Evolutionary conservation across 371 early-diverging fungal species (phyloP).

Genomic region (Rhizomucor pusillus): DNA sequence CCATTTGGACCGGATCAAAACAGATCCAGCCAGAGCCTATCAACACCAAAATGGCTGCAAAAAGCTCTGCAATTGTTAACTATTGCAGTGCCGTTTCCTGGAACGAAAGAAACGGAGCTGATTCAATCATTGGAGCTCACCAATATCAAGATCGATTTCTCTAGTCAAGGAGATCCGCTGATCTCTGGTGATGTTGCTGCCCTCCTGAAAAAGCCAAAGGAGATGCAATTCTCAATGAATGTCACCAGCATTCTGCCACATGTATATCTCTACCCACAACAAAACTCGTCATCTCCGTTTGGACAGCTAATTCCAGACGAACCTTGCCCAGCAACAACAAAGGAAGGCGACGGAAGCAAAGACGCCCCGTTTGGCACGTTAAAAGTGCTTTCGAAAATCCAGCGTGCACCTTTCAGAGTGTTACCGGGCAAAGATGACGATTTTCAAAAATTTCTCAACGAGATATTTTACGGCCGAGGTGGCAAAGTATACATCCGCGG

Average conservation of each 20-base stretch:
- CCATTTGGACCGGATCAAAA: conserved; percentile 30
- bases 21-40: neutral
- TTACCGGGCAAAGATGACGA: conserved; percentile 41
- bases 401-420: conserved; percentile 35
- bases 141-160: conserved; percentile 43
- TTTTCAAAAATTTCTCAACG: conserved; percentile 31
- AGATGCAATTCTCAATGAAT: conserved; percentile 43
- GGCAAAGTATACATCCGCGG: conserved; percentile 37
- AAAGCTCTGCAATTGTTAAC: conserved; percentile 33
- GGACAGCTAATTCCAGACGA: conserved; percentile 25
- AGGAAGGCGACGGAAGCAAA: conserved; percentile 5
- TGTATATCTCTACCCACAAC: conserved; percentile 32
- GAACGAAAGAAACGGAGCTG: conserved; percentile 36
- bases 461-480: conserved; percentile 12
- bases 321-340: conserved; percentile 33
- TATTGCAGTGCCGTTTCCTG: conserved; percentile 42
- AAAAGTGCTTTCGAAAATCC: conserved; percentile 25
- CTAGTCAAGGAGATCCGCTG: conserved; percentile 17
- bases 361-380: conserved; percentile 9
- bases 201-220: conserved; percentile 32
- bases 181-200: conserved; percentile 40
- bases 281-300: conserved; percentile 32
- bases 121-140: conserved; percentile 34
- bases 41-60: conserved; percentile 40
- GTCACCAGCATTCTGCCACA: conserved; percentile 33